Conservation (phyloP, 805 yeast species). For the Alloascoidea hylecoeti region DNA sequence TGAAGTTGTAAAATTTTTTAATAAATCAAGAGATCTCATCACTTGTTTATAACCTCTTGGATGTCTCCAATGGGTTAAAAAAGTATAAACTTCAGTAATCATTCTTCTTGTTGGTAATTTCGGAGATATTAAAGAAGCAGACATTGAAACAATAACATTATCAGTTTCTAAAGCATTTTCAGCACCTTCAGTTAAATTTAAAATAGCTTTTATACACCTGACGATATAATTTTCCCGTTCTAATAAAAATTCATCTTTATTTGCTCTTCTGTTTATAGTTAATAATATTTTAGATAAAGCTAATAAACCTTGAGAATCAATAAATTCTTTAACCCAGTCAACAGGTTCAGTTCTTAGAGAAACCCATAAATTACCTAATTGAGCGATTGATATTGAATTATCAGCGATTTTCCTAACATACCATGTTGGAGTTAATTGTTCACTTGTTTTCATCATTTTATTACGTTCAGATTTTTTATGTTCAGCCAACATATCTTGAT, state of each 20-base stretch:
- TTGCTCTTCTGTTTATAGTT: conserved; percentile 26
- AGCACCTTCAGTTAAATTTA: conserved; percentile 51
- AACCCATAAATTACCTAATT: conserved; percentile 78
- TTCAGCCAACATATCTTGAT: conserved; percentile 76
- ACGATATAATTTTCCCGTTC: conserved; percentile 69
- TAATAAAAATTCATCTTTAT: conserved; percentile 25
- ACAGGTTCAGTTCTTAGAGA: conserved; percentile 83
- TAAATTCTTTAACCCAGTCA: conserved; percentile 68
- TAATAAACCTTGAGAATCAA: conserved; percentile 71
- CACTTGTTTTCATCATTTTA: conserved; percentile 10
- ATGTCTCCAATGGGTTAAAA: conserved; percentile 29
- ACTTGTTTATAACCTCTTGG: conserved; percentile 43
- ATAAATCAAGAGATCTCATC: conserved; percentile 32
- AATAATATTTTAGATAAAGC: conserved; percentile 57
- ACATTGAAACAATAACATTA: conserved; percentile 40
- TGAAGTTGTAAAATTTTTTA: conserved; percentile 21
- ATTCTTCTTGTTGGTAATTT: conserved; percentile 61
- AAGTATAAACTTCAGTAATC: conserved; percentile 64
- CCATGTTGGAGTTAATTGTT: conserved; percentile 42
- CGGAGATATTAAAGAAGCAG: conserved; percentile 64
- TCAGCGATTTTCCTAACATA: conserved; percentile 66
- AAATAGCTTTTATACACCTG: conserved; percentile 61
- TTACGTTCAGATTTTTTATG: conserved; percentile 31
- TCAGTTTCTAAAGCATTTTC: conserved; percentile 31
- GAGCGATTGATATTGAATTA: conserved; percentile 49